Evolutionary conservation across 2,329 filamentous ascomycete genomes (phyloP), one percentile per base, ranked within the genome.

Genomic region (Fusarium sp.): DNA sequence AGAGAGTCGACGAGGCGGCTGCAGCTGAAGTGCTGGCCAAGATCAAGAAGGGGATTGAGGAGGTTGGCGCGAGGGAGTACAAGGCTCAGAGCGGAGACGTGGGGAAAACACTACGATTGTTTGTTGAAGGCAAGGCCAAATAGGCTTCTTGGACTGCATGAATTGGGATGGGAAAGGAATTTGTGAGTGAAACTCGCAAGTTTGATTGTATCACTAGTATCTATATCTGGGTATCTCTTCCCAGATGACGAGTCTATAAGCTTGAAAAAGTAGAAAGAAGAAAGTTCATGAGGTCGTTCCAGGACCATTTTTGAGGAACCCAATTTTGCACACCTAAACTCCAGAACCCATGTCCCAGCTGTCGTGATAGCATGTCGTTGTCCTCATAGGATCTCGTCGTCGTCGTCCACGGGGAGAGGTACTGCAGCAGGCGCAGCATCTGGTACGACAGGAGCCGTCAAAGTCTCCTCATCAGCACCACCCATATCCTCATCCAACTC

Each of bases 1-100:
- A 88, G 74, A 86, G 88, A 72, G 86, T 86, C 67, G 91, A 93
- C 0, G 78, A 79, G 41, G 89, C 91, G 27, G 92, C 95, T 82
- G 90, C 90, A 23, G 81, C 88, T 70, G 87, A 82, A 27, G 81
- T 95, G 52, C 77, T 96, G 32, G 72, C 69, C 54, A 80, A 73
- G 56, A 78, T 88, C 9, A 74, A 77, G 68, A 84, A 84, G 18
- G 76, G 76, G 54, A 72, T 83, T 13, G 80, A 82, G 54, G 78
- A 78, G 16, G 66, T 78, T 16, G 84, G 82, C 0, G 86, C 82
- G 66, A 87, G 80, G 75, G 86, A 89, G 82, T 79, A 77, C 60
- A 87, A 86, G 79, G 70, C 74, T 6, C 80, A 84, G 71, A 84
- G 87, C 32, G 89, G 88, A 18, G 80, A 82, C 60, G 30, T 88